A percentile compares a stretch with the other conserved stretches of the same genome.
Evolutionary conservation across 768 basidiomycete species (phyloP).

Genomic region (Tricholomella constricta): DNA sequence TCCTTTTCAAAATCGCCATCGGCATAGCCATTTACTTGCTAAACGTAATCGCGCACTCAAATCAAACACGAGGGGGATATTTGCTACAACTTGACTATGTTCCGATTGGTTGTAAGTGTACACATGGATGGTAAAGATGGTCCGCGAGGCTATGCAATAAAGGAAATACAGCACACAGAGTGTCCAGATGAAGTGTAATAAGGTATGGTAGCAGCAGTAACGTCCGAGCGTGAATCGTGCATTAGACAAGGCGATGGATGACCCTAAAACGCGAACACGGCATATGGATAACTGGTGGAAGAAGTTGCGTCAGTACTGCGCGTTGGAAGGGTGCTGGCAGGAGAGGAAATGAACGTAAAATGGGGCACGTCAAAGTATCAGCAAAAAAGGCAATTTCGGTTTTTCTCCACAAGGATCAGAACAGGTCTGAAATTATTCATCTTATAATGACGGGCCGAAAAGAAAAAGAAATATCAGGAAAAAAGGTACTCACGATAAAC

Average conservation of each 20-base stretch:
- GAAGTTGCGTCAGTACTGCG: neutral
- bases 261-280: neutral
- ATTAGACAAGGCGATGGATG: too few relatives aligned
- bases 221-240: neutral
- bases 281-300: neutral
- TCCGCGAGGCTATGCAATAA: neutral
- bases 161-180: neutral
- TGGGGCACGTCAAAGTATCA: conserved; percentile 24
- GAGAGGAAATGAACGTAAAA: neutral
- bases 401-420: conserved; percentile 63
- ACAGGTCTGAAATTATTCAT: conserved; percentile 71
- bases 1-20: neutral
- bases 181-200: neutral
- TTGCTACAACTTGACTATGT: neutral
- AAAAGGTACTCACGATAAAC: conserved; percentile 38
- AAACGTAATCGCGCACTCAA: neutral
- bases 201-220: neutral
- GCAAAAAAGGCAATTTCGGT: conserved; percentile 54
- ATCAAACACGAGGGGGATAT: neutral
- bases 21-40: neutral
- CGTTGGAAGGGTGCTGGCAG: neutral
- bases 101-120: neutral
- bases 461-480: neutral
- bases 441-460: conserved; percentile 26
- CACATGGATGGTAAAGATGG: conserved; percentile 2